Evolutionary conservation across 2,329 filamentous ascomycete genomes (phyloP).

Genomic region (Ascochyta koolunga): DNA sequence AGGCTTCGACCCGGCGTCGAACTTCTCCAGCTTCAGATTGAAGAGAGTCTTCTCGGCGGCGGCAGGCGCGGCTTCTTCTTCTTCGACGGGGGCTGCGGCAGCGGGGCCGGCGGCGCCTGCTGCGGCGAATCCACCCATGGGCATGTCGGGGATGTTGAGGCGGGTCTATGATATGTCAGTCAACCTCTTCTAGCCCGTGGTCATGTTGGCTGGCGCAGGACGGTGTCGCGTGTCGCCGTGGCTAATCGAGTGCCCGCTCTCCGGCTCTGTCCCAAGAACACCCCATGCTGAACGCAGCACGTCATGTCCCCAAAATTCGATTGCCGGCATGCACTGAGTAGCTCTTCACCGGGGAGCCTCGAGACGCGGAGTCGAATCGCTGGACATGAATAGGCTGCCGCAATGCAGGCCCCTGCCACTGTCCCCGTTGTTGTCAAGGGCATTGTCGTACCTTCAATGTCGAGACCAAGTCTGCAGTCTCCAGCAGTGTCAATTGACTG

Average conservation of each 20-base stretch:
- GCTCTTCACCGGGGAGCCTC: too few species aligned
- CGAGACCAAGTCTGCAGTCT: slow-evolving; percentile 95
- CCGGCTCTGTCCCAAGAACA: too few species aligned
- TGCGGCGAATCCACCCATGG: slow-evolving; percentile 87
- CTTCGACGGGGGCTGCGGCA: slow-evolving; percentile 70
- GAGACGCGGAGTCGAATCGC: too few species aligned
- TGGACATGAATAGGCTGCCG: too few species aligned
- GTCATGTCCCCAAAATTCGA: too few species aligned
- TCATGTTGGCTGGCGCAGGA: too few species aligned
- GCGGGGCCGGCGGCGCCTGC: slow-evolving; percentile 65
- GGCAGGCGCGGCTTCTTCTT: slow-evolving; percentile 86
- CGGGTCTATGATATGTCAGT: slow-evolving; percentile 65
- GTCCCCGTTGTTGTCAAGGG: background rate
- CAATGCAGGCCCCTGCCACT: too few species aligned
- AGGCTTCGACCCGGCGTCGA: slow-evolving; percentile 88
- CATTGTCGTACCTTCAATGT: slow-evolving; percentile 78
- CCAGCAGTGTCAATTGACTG: slow-evolving; percentile 94
- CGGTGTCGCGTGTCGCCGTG: too few species aligned
- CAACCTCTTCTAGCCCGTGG: too few species aligned
- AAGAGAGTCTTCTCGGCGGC: slow-evolving; percentile 96
- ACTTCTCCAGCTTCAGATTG: slow-evolving; percentile 89
- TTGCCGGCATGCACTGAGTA: too few species aligned
- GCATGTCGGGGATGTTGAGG: slow-evolving; percentile 97
- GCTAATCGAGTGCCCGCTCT: too few species aligned
- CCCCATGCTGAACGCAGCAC: too few species aligned